Evolutionary conservation across 192 early-diverging fungal species (phyloP).

Genomic region (Pilobolus umbonatus): DNA sequence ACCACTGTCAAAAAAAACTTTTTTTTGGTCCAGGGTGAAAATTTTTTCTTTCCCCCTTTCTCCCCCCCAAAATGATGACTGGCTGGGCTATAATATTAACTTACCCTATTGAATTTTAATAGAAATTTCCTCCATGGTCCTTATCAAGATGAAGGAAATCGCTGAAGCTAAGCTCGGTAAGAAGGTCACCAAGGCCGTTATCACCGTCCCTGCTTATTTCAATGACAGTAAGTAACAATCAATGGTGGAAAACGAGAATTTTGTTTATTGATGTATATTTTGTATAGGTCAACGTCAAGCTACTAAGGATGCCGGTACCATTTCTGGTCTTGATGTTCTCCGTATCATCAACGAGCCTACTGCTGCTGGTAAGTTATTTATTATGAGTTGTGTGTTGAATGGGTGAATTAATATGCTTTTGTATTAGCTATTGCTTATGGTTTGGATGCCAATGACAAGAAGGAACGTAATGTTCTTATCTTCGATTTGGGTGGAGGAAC

Average conservation of each 20-base stretch:
- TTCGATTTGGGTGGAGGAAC: slow-evolving; percentile 98
- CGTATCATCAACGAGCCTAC: slow-evolving; percentile 93
- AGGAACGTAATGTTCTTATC: slow-evolving; percentile 90
- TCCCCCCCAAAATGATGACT: not conserved
- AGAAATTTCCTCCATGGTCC: slow-evolving; percentile 73
- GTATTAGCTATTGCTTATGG: slow-evolving; percentile 82
- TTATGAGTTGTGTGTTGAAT: not conserved
- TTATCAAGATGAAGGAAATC: slow-evolving; percentile 69
- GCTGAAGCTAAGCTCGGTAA: slow-evolving; percentile 57
- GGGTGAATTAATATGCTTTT: not conserved
- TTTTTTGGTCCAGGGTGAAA: too few relatives aligned
- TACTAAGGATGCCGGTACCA: slow-evolving; percentile 87
- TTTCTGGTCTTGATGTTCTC: slow-evolving; percentile 80
- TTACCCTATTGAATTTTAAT: too few relatives aligned
- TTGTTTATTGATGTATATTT: not conserved
- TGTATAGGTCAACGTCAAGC: slow-evolving; percentile 85
- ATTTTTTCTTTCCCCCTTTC: not conserved
- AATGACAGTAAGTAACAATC: slow-evolving; percentile 61
- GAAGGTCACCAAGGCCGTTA: slow-evolving; percentile 67
- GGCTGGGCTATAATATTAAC: not conserved
- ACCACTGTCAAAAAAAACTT: not conserved
- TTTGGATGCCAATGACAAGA: slow-evolving; percentile 82
- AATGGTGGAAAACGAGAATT: not conserved
- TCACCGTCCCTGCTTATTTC: slow-evolving; percentile 81
- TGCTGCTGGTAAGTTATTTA: slow-evolving; percentile 51